phyloP scores from a whole-genome alignment of 441 rosid genomes.

The Rhodomyrtus psidioides region DNA sequence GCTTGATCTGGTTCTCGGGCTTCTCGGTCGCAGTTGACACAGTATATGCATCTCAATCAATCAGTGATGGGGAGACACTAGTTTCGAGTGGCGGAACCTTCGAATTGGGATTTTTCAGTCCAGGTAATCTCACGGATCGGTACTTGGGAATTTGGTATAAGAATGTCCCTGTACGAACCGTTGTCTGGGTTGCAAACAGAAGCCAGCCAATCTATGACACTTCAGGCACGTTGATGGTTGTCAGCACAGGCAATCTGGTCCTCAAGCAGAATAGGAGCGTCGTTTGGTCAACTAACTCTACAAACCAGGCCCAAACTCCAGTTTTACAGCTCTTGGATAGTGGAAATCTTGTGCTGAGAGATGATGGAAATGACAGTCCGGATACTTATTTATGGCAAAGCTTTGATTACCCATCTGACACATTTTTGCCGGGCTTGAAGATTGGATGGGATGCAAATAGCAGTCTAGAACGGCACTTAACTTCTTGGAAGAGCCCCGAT shows the following conservation, averaged over 20 bases:
- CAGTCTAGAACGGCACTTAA: neutral
- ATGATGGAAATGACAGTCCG: neutral
- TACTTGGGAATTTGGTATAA: neutral
- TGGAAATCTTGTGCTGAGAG: neutral
- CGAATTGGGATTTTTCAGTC: neutral
- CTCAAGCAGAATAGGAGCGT: neutral
- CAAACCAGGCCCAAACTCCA: neutral
- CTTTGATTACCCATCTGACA: neutral
- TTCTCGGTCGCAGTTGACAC: neutral
- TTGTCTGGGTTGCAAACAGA: constrained; percentile 1
- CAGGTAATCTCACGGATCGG: neutral
- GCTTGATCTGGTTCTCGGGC: neutral
- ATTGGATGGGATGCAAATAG: neutral
- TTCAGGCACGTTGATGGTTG: neutral
- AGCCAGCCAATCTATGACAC: neutral
- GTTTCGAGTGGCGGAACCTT: neutral
- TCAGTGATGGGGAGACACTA: neutral
- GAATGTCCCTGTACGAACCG: neutral
- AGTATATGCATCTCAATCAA: neutral
- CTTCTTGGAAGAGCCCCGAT: neutral
- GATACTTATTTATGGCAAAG: neutral
- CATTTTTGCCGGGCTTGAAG: neutral
- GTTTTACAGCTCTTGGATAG: neutral
- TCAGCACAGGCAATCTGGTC: neutral
- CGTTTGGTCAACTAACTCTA: neutral